These are phyloP conservation scores for Camptophora hylomeconis DNA, from an alignment of 2,329 filamentous ascomycete genomes.

Conservation along the genomic window DNA sequence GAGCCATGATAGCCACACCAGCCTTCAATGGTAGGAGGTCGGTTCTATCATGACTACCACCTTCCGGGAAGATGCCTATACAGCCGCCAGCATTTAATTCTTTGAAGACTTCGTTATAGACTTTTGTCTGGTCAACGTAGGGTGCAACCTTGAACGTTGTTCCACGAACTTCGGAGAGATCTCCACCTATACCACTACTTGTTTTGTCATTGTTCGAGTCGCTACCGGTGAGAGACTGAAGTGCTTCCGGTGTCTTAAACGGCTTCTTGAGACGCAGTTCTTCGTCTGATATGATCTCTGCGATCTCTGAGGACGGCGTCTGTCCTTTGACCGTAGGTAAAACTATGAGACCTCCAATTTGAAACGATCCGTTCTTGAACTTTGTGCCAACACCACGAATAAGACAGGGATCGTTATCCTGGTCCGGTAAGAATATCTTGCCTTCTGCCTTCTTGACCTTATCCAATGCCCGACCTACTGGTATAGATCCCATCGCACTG, in stretches of 20 bases:
- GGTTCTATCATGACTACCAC: constrained; percentile 87
- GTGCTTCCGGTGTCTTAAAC: constrained; percentile 62
- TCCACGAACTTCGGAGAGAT: constrained; percentile 56
- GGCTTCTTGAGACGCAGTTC: constrained; percentile 78
- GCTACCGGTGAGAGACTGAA: constrained; percentile 71
- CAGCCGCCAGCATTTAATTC: constrained; percentile 72
- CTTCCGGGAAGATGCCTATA: constrained; percentile 93
- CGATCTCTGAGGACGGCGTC: constrained; percentile 71
- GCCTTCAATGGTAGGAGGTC: constrained; percentile 88
- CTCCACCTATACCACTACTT: constrained; percentile 27
- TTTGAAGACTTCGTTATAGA: constrained; percentile 86
- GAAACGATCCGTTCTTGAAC: constrained; percentile 59
- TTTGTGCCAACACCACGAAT: constrained; percentile 69
- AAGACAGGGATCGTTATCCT: constrained; percentile 68
- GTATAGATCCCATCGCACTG: constrained; percentile 72
- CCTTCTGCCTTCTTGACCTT: constrained; percentile 67
- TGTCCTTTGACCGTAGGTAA: constrained; percentile 72
- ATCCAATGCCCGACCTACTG: constrained; percentile 88
- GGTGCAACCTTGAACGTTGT: constrained; percentile 78
- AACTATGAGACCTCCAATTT: constrained; percentile 72
- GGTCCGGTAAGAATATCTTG: constrained; percentile 78
- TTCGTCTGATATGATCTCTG: constrained; percentile 64
- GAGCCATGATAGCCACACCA: constrained; percentile 93
- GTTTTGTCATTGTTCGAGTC: constrained; percentile 16
- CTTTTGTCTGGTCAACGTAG: constrained; percentile 84